Evolutionary conservation across 371 early-diverging fungal genomes (phyloP).

Genomic region (Pancytospora epiphaga): DNA sequence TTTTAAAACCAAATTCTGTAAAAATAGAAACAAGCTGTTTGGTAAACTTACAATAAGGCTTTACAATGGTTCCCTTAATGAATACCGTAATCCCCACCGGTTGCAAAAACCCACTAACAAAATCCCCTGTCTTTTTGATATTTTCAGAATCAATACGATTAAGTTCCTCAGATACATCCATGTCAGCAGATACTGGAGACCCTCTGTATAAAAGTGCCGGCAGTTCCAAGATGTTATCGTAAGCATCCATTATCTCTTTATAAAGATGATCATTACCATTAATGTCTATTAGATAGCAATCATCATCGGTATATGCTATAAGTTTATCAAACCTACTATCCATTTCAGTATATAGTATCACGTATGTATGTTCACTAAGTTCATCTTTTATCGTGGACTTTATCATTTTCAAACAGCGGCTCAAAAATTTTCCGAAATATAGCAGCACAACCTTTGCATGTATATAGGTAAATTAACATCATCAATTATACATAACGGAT

Average conservation of each 20-base stretch:
- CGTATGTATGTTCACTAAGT: not conserved
- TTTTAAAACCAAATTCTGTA: conserved; percentile 9
- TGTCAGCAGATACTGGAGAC: not conserved
- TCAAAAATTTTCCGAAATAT: conserved; percentile 17
- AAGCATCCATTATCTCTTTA: not conserved
- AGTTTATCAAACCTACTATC: not conserved
- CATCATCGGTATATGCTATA: not conserved
- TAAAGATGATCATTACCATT: not conserved
- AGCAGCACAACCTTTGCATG: too few species aligned
- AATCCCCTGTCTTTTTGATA: conserved; percentile 11
- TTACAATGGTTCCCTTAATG: conserved; percentile 68
- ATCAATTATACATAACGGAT: too few species aligned
- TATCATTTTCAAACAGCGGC: conserved; percentile 25
- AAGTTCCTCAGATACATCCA: not conserved
- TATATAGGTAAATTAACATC: too few species aligned
- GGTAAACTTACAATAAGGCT: conserved; percentile 58
- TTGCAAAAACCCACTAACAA: conserved; percentile 37
- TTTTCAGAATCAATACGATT: conserved; percentile 7
- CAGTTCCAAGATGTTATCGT: not conserved
- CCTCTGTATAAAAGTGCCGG: not conserved
- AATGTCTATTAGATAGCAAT: not conserved
- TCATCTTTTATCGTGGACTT: conserved; percentile 15
- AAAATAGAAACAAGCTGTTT: conserved; percentile 37
- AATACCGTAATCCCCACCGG: conserved; percentile 71
- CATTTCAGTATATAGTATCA: not conserved